phyloP scores from a whole-genome alignment of 257 asterid genomes.

The Nicotiana paniculata region DNA sequence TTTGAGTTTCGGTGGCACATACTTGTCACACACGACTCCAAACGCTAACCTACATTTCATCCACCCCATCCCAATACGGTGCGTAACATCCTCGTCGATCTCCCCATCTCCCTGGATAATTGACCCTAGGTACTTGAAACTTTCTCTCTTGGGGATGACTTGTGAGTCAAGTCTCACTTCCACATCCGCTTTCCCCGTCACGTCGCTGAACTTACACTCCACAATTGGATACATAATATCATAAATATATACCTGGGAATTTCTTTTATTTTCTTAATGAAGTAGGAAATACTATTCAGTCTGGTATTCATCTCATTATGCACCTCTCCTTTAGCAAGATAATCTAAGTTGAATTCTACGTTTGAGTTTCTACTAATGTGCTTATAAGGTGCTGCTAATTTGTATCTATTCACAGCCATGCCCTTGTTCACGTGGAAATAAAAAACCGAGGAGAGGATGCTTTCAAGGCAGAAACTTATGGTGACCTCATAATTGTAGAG shows the following conservation, averaged over 20 bases:
- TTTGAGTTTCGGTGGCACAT: no score
- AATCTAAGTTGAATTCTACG: neutral
- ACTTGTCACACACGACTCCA: no score
- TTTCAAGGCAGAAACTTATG: constrained; percentile 70
- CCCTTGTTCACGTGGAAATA: constrained; percentile 82
- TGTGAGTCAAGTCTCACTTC: no score
- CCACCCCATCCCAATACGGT: no score
- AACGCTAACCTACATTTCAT: no score
- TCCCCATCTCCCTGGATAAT: no score
- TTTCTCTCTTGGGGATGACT: no score
- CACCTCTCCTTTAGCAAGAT: neutral
- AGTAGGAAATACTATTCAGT: neutral
- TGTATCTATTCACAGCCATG: constrained; percentile 42
- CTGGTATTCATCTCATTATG: neutral
- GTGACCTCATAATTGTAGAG: constrained; percentile 64
- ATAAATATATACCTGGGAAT: neutral
- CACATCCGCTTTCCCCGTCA: no score
- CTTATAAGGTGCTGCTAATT: neutral
- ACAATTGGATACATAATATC: neutral
- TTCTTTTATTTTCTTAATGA: constrained; percentile 1
- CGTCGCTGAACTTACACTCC: no score
- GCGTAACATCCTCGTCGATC: no score
- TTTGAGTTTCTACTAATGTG: constrained; percentile 1
- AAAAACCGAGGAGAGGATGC: constrained; percentile 94
- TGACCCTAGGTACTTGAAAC: no score